These are phyloP conservation scores for Reticulascus tulasneorum DNA, from an alignment of 2,329 filamentous ascomycete genomes.

Conservation along the genomic window DNA sequence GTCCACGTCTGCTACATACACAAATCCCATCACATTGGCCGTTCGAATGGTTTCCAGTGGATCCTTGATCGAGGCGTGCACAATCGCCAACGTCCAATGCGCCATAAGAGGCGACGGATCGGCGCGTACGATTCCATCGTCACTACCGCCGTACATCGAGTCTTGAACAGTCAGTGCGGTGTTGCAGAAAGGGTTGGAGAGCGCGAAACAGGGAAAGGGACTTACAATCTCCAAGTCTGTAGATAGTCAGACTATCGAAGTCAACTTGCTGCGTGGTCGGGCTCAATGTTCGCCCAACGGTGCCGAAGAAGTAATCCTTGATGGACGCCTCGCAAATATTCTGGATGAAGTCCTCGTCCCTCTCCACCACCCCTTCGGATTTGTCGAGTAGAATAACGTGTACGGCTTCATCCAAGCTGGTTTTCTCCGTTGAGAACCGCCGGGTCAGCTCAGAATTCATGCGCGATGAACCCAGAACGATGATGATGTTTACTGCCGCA, in stretches of 20 bases:
- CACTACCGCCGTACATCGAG: constrained; percentile 24
- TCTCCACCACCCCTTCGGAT: constrained; percentile 78
- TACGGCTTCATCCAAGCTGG: constrained; percentile 62
- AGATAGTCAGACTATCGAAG: constrained; percentile 71
- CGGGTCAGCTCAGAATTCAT: constrained; percentile 71
- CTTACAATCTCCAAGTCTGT: constrained; percentile 61
- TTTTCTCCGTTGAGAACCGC: constrained; percentile 57
- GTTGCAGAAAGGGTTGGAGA: neutral
- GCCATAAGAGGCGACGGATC: constrained; percentile 65
- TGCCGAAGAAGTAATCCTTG: constrained; percentile 92
- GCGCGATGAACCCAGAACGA: constrained; percentile 76
- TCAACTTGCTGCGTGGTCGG: constrained; percentile 84
- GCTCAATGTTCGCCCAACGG: constrained; percentile 69
- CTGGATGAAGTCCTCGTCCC: constrained; percentile 71
- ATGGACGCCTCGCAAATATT: constrained; percentile 71
- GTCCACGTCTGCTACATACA: constrained; percentile 90
- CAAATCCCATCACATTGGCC: constrained; percentile 83
- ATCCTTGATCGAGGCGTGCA: constrained; percentile 70
- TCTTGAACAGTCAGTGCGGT: constrained; percentile 16
- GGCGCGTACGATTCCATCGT: constrained; percentile 55
- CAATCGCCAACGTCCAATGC: constrained; percentile 80
- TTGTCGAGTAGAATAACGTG: constrained; percentile 75
- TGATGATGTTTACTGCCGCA: constrained; percentile 72
- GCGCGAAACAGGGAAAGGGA: too few relatives aligned
- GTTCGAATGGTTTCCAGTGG: constrained; percentile 69